Conservation (phyloP, 352 stramenopile species). For the Phytophthora ohioensis region DNA sequence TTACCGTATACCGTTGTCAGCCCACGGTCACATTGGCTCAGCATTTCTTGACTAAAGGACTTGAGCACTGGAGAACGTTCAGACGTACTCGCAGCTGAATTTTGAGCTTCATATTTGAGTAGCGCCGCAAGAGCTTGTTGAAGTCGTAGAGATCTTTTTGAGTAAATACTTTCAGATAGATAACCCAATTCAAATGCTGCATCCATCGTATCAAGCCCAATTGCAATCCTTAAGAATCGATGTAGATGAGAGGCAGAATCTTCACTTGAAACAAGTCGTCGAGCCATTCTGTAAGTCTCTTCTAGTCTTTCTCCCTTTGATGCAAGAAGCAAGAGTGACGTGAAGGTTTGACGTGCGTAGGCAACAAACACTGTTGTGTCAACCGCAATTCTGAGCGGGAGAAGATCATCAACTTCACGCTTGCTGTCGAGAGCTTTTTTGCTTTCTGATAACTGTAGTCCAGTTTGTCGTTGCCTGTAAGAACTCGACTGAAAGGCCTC, state of each 20-base stretch:
- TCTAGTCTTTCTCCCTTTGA: slow-evolving; percentile 4
- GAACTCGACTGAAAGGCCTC: slow-evolving; percentile 22
- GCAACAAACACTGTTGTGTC: slow-evolving; percentile 40
- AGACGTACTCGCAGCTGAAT: not conserved
- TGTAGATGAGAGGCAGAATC: slow-evolving; percentile 27
- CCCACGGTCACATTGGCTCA: slow-evolving; percentile 20
- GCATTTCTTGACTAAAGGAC: slow-evolving; percentile 40
- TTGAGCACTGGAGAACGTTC: slow-evolving; percentile 33
- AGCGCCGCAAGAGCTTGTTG: slow-evolving; percentile 20
- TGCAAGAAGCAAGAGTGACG: slow-evolving; percentile 35
- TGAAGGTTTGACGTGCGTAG: slow-evolving; percentile 44
- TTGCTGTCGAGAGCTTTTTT: no score
- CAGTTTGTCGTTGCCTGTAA: slow-evolving; percentile 7
- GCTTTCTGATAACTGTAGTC: not conserved
- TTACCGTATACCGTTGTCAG: slow-evolving; percentile 10
- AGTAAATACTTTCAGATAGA: not conserved
- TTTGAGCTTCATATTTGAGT: slow-evolving; percentile 21
- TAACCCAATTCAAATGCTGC: slow-evolving; percentile 12
- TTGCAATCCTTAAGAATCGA: slow-evolving; percentile 33
- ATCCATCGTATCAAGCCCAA: slow-evolving; percentile 44
- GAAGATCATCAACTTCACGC: slow-evolving; percentile 16
- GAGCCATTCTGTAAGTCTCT: slow-evolving; percentile 30
- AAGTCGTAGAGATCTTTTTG: slow-evolving; percentile 23
- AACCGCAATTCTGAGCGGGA: slow-evolving; percentile 43
- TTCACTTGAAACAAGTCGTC: slow-evolving; percentile 23